Evolutionary conservation across 2,329 filamentous ascomycete species (phyloP).

Genomic region (Ophiocordyceps camponoti-leonardi): DNA sequence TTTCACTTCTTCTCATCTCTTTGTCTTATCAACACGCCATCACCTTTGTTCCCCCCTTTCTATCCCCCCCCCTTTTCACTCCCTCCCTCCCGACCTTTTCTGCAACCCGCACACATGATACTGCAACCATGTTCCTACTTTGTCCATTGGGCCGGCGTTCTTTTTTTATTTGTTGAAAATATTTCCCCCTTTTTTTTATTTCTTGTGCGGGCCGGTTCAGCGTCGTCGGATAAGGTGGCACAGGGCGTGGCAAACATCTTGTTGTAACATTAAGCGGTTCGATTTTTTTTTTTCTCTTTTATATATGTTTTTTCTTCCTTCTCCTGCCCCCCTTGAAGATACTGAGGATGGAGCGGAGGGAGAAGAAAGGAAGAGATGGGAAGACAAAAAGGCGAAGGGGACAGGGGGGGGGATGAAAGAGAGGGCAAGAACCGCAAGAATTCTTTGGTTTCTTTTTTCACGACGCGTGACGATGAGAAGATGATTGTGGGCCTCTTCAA

Average conservation of each 20-base stretch:
- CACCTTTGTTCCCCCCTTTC: background rate
- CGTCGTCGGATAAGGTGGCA: background rate
- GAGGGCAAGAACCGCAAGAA: background rate
- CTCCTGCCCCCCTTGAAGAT: background rate
- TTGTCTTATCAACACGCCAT: background rate
- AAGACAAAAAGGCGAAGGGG: background rate
- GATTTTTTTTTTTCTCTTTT: background rate
- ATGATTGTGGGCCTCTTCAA: background rate
- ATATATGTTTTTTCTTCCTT: no score
- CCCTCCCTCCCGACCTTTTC: background rate
- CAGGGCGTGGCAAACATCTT: background rate
- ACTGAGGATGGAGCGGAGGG: background rate
- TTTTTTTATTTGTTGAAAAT: no score
- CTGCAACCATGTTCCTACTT: background rate
- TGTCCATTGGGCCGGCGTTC: background rate
- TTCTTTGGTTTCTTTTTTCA: background rate
- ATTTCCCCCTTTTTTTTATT: background rate
- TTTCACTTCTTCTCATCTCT: background rate
- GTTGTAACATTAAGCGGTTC: background rate
- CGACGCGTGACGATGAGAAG: background rate
- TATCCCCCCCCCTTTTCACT: background rate
- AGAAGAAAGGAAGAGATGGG: background rate
- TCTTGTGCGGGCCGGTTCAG: background rate
- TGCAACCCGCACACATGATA: background rate
- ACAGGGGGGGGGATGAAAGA: background rate